Evolutionary conservation across 768 basidiomycete genomes (phyloP).

Genomic region (Suillus brevipes): DNA sequence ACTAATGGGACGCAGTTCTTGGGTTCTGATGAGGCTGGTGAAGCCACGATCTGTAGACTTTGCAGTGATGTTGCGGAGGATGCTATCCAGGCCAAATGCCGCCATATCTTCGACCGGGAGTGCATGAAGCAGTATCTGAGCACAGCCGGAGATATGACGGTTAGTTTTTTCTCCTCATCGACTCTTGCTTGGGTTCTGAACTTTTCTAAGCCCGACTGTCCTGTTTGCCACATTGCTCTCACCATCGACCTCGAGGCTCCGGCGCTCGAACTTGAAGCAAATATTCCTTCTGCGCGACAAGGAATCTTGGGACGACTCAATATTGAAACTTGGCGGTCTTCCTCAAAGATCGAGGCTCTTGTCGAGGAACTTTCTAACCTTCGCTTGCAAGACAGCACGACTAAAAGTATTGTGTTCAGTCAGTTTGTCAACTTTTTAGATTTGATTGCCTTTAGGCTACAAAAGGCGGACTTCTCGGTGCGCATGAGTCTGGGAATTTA

Average conservation of each 20-base stretch:
- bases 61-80: slow-evolving; percentile 98
- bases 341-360: slow-evolving; percentile 96
- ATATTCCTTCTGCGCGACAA: slow-evolving; percentile 55
- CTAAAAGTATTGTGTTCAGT: slow-evolving; percentile 96
- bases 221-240: slow-evolving; percentile 88
- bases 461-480: slow-evolving; percentile 89
- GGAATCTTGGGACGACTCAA: slow-evolving; percentile 93
- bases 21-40: slow-evolving; percentile 55
- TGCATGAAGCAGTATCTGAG: slow-evolving; percentile 94
- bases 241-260: slow-evolving; percentile 97
- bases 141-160: slow-evolving; percentile 62
- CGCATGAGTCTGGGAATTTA: neutral
- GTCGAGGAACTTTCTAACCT: slow-evolving; percentile 91
- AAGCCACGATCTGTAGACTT: slow-evolving; percentile 88
- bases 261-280: slow-evolving; percentile 80
- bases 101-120: slow-evolving; percentile 93
- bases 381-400: slow-evolving; percentile 80
- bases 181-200: neutral
- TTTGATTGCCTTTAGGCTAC: slow-evolving; percentile 88
- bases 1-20: slow-evolving; percentile 65
- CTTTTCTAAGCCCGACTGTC: slow-evolving; percentile 74
- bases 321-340: slow-evolving; percentile 88
- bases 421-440: slow-evolving; percentile 95
- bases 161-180: slow-evolving; percentile 33
- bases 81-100: slow-evolving; percentile 90